A percentile compares a stretch with the other conserved stretches of the same genome.
Evolutionary conservation across 371 early-diverging fungal genomes (phyloP).

Genomic region (Funneliformis caledonium): DNA sequence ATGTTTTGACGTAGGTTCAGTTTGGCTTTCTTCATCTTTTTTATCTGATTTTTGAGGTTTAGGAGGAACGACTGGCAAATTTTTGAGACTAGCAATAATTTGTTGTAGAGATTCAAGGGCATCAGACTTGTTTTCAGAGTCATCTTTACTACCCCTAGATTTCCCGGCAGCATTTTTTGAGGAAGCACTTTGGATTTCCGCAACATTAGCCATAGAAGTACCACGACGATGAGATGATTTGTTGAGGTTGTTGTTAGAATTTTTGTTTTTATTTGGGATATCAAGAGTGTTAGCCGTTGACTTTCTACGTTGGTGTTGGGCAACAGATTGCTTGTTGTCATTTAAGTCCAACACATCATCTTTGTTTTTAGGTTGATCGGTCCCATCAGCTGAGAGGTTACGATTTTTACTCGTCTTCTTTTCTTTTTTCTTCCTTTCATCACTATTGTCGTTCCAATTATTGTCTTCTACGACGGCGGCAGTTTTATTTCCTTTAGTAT

Average conservation of each 20-base stretch:
- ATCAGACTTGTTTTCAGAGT: constrained; percentile 38
- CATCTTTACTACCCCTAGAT: constrained; percentile 38
- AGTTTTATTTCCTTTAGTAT: constrained; percentile 18
- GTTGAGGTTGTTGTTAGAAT: constrained; percentile 15
- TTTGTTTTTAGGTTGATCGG: constrained; percentile 23
- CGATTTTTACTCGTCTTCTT: constrained; percentile 40
- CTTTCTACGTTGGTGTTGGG: constrained; percentile 35
- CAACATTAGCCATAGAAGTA: constrained; percentile 35
- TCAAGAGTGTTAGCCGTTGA: constrained; percentile 34
- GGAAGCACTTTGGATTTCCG: constrained; percentile 22
- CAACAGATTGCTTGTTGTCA: constrained; percentile 30
- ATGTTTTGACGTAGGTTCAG: constrained; percentile 27
- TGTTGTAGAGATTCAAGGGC: constrained; percentile 40
- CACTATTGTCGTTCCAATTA: constrained; percentile 17
- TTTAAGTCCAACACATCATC: constrained; percentile 25
- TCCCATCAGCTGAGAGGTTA: background rate
- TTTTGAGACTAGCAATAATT: constrained; percentile 39
- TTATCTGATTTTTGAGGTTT: constrained; percentile 37
- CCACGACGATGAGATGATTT: constrained; percentile 39
- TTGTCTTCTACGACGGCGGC: background rate
- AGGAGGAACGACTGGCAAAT: constrained; percentile 29
- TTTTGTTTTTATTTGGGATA: constrained; percentile 31
- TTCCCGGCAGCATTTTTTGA: constrained; percentile 7
- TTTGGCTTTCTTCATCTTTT: constrained; percentile 3
- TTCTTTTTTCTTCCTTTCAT: constrained; percentile 40